Evolutionary conservation across 768 basidiomycete genomes (phyloP), one percentile per base, ranked within the genome.

Genomic region (Termitomyces sp.): DNA sequence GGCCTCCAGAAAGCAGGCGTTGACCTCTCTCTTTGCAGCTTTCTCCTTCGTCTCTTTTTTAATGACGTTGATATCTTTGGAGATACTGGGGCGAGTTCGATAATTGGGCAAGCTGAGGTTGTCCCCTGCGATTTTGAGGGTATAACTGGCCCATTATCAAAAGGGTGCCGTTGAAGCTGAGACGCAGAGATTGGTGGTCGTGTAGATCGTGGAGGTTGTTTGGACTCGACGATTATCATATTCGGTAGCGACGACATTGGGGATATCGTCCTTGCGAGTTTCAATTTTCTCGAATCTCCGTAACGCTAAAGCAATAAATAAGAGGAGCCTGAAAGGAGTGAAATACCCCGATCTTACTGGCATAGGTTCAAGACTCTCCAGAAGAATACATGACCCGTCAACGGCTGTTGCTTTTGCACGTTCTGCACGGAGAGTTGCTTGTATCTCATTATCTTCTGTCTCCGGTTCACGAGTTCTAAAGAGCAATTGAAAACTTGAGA

Each of bases 401-500:
- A 83, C 70, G 1, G 82, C 75, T 27, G 69, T 71, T 5, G 69
- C 69, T 55, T 70, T 47, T 1, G 83, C 75, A 22, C 67, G 74
- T 53, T 64, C 64, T 59, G 64, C 67, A 48, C 84, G 78, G 51
- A 72, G 64, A 44, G 71, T 60, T n/a, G 82, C 82, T 61, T 76
- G 71, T 14, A 36, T 61, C 48, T 71, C 66, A 48, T 65, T 73
- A 60, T 85, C 84, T 62, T 85, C 84, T 5, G 63, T 71, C 31
- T 78, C 78, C 0, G 82, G 83, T 55, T 75, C 79, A 42, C 71
- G 73, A 24, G 74, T 75, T 61, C 81, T 83, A 53, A n/a, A 22
- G 12, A 32, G 53, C 54, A 57, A 57, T 55, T 14, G 29, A 47
- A 13, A 22, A 7, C 4, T n/a, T 18, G n/a, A 14, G 8, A n/a